Evolutionary conservation across 352 stramenopile species (phyloP).

Genomic region (Globisporangium recalcitrans): DNA sequence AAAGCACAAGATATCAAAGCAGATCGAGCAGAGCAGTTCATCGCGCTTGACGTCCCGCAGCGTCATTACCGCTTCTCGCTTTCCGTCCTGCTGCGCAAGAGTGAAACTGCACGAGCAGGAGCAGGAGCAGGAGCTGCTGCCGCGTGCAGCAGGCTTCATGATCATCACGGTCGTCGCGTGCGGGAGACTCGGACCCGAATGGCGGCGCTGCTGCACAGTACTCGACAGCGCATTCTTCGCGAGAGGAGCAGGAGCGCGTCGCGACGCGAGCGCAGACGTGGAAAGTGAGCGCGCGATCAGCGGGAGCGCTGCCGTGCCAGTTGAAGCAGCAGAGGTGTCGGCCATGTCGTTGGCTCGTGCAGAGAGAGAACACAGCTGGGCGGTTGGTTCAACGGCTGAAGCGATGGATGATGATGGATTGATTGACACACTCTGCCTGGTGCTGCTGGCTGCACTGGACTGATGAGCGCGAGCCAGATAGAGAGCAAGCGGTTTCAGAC

Average conservation of each 20-base stretch:
- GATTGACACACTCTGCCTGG: background rate
- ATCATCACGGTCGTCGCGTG: background rate
- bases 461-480: background rate
- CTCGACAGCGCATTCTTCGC: background rate
- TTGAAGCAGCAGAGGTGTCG: background rate
- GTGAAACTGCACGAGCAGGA: background rate
- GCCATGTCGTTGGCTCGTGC: background rate
- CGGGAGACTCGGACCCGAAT: background rate
- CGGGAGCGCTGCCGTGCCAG: background rate
- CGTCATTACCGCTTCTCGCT: background rate
- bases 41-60: conserved; percentile 25
- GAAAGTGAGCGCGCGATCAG: conserved; percentile 6
- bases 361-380: background rate
- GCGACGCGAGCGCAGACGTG: conserved; percentile 4
- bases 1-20: conserved; percentile 73
- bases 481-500: background rate
- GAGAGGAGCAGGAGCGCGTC: background rate
- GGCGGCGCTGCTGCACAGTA: background rate
- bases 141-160: background rate
- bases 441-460: no score
- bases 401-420: background rate
- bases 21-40: conserved; percentile 66
- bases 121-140: background rate
- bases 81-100: background rate
- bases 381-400: background rate